Evolutionary conservation across 306 rosid species (phyloP).

Genomic region (Castanopsis chinensis): DNA sequence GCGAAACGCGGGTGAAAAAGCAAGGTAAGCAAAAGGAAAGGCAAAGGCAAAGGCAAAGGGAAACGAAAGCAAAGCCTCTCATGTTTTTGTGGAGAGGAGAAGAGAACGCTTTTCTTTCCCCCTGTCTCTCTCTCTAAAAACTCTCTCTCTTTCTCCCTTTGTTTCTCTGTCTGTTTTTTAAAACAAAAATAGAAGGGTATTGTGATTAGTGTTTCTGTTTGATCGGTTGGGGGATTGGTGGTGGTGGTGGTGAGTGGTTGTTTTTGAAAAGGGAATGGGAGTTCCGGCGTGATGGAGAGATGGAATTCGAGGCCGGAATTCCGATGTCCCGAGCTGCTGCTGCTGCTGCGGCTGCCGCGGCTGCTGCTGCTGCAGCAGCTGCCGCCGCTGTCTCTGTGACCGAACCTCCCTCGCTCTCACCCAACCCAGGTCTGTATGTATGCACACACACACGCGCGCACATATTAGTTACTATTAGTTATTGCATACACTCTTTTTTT

Average conservation of each 20-base stretch:
- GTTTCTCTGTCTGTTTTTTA: conserved; percentile 3
- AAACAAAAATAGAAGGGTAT: not conserved
- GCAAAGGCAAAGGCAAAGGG: not conserved
- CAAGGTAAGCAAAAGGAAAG: not conserved
- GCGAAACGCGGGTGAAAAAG: conserved; percentile 43
- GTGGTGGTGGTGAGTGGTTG: not conserved
- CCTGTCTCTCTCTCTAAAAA: conserved; percentile 3
- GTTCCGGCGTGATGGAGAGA: conserved; percentile 40
- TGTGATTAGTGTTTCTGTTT: not conserved
- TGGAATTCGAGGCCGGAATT: conserved; percentile 88
- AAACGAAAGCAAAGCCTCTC: conserved; percentile 25
- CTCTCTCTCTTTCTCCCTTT: conserved; percentile 1
- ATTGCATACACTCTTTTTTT: not conserved
- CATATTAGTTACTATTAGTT: too few species aligned
- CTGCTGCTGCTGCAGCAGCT: conserved; percentile 2
- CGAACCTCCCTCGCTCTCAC: conserved; percentile 49
- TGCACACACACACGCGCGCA: too few species aligned
- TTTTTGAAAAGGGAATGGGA: conserved; percentile 31
- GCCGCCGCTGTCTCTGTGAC: conserved; percentile 34
- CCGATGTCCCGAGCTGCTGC: conserved; percentile 51
- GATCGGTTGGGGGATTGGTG: conserved; percentile 15
- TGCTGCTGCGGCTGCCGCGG: conserved; percentile 17
- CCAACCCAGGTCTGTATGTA: not conserved
- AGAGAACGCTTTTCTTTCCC: conserved; percentile 48
- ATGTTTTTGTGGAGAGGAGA: conserved; percentile 82